Evolutionary conservation across 305 asterid genomes (phyloP).

Genomic region (Rubia peregrina): DNA sequence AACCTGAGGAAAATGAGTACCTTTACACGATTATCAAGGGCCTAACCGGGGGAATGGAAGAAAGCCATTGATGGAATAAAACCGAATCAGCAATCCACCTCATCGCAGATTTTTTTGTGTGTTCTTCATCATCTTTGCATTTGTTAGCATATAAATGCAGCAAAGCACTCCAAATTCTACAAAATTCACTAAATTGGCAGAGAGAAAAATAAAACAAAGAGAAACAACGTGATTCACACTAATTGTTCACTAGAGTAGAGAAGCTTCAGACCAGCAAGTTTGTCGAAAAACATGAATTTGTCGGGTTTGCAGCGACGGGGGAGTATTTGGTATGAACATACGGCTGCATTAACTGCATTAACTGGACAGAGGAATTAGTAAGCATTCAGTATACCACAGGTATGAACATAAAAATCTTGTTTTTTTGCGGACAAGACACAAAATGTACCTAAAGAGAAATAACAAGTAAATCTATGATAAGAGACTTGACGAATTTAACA

Average conservation of each 20-base stretch:
- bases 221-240: not conserved
- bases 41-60: conserved; percentile 83
- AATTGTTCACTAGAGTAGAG: not conserved
- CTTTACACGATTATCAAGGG: conserved; percentile 75
- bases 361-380: too few relatives aligned
- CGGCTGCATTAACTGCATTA: too few relatives aligned
- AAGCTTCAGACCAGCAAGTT: conserved; percentile 54
- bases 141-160: too few relatives aligned
- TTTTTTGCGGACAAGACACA: too few relatives aligned
- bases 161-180: conserved; percentile 38
- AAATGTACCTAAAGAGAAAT: too few relatives aligned
- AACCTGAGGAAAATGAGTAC: conserved; percentile 27
- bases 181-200: conserved; percentile 7
- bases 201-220: too few relatives aligned
- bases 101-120: conserved; percentile 61
- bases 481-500: not conserved
- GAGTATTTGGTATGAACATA: too few relatives aligned
- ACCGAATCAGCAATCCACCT: conserved; percentile 89
- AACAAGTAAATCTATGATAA: not conserved
- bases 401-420: too few relatives aligned
- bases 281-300: conserved; percentile 65
- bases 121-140: too few relatives aligned
- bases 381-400: too few relatives aligned
- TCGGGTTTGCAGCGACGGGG: conserved; percentile 27
- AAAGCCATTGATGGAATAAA: conserved; percentile 74